phyloP scores from a whole-genome alignment of 805 yeast genomes.

The Candida arabinofermentans region DNA sequence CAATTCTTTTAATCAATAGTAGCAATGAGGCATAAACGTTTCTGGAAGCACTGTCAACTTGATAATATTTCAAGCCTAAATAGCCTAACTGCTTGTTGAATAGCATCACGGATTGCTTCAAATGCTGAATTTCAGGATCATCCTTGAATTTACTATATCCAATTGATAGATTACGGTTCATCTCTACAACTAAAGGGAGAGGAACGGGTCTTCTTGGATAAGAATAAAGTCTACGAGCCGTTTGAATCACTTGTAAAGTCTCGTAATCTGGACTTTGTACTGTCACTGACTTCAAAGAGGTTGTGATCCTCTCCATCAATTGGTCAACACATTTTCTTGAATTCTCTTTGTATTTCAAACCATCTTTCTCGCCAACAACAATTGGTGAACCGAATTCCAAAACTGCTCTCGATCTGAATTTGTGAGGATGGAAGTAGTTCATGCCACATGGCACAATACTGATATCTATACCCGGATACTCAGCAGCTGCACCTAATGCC shows the following conservation, averaged over 20 bases:
- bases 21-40: slow-evolving; percentile 46
- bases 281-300: slow-evolving; percentile 75
- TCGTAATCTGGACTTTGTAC: slow-evolving; percentile 85
- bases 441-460: slow-evolving; percentile 93
- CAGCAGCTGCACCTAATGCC: slow-evolving; percentile 90
- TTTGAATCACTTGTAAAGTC: slow-evolving; percentile 85
- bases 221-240: slow-evolving; percentile 84
- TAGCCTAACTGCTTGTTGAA: slow-evolving; percentile 66
- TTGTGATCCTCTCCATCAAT: slow-evolving; percentile 60
- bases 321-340: slow-evolving; percentile 68
- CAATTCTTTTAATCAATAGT: slow-evolving; percentile 53
- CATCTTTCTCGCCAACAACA: slow-evolving; percentile 55
- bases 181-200: slow-evolving; percentile 79
- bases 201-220: slow-evolving; percentile 69
- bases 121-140: slow-evolving; percentile 60
- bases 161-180: slow-evolving; percentile 78
- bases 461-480: slow-evolving; percentile 62
- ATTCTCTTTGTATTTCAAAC: slow-evolving; percentile 58
- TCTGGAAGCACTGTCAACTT: slow-evolving; percentile 52
- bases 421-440: slow-evolving; percentile 95
- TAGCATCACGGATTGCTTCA: slow-evolving; percentile 58
- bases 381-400: slow-evolving; percentile 90
- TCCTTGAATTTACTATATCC: slow-evolving; percentile 77
- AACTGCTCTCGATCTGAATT: slow-evolving; percentile 92
- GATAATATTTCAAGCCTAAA: slow-evolving; percentile 68